Evolutionary conservation across 2,329 filamentous ascomycete genomes (phyloP).

Genomic region (Chaetothyriales sp.): DNA sequence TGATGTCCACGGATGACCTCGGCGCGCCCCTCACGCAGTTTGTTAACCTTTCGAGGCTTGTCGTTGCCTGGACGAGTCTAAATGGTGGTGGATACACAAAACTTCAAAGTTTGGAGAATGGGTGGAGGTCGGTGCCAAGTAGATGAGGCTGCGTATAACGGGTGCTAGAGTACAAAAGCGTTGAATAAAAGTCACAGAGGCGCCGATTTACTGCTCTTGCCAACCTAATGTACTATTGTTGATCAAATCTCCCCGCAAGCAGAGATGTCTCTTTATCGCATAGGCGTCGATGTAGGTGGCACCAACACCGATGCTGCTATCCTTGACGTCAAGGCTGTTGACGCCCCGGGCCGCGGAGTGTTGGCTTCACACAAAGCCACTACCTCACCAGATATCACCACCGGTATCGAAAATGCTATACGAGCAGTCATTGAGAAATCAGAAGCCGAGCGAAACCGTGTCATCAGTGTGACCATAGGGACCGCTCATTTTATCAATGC

Average conservation of each 20-base stretch:
- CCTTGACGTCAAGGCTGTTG: slow-evolving; percentile 14
- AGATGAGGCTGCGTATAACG: no score
- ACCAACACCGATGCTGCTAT: slow-evolving; percentile 12
- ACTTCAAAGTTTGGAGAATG: no score
- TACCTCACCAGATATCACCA: slow-evolving; percentile 30
- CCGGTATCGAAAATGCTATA: slow-evolving; percentile 29
- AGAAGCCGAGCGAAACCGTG: slow-evolving; percentile 20
- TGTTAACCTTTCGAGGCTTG: no score
- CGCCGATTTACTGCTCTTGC: not conserved
- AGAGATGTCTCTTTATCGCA: slow-evolving; percentile 5
- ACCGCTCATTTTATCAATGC: slow-evolving; percentile 41
- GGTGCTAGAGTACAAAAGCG: no score
- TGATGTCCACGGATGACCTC: no score
- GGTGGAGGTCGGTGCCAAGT: no score
- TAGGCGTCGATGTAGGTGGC: slow-evolving; percentile 14
- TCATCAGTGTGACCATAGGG: slow-evolving; percentile 37
- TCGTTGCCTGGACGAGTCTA: no score
- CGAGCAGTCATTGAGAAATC: slow-evolving; percentile 25
- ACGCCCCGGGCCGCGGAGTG: slow-evolving; percentile 22
- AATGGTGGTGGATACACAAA: no score
- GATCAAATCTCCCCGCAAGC: not conserved
- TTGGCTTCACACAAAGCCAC: slow-evolving; percentile 25
- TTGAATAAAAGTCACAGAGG: no score
- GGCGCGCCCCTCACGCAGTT: no score
- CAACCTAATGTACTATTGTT: not conserved